Conservation (phyloP, 2,329 filamentous ascomycete species). For the Purpureocillium lavendulum region DNA sequence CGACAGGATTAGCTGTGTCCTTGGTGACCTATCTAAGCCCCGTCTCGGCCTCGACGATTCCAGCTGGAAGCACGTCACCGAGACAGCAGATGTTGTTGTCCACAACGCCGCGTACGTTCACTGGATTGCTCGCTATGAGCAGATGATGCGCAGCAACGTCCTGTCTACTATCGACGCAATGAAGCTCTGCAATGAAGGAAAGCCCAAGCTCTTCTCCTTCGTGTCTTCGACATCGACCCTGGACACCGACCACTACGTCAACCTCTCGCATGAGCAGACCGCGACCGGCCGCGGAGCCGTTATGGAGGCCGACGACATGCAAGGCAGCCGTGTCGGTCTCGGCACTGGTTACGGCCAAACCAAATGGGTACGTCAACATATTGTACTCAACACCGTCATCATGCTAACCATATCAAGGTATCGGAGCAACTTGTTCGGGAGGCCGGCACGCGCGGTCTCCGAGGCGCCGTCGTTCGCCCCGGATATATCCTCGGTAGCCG, state of each 20-base stretch:
- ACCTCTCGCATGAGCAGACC: conserved; percentile 49
- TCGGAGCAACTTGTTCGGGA: conserved; percentile 62
- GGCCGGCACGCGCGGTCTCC: conserved; percentile 69
- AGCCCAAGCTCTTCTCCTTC: conserved; percentile 69
- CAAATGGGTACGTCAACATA: conserved; percentile 65
- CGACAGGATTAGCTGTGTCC: conserved; percentile 54
- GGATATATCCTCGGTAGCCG: conserved; percentile 79
- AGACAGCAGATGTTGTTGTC: conserved; percentile 63
- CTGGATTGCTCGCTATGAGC: conserved; percentile 73
- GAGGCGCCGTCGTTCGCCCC: conserved; percentile 68
- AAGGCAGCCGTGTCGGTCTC: conserved; percentile 67
- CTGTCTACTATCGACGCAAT: conserved; percentile 71
- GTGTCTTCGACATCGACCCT: conserved; percentile 72
- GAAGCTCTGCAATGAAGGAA: conserved; percentile 66
- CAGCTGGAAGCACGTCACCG: conserved; percentile 56
- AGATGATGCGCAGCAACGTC: conserved; percentile 68
- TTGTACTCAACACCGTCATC: neutral
- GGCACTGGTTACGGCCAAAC: conserved; percentile 84
- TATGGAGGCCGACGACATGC: conserved; percentile 68
- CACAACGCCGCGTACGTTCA: conserved; percentile 80
- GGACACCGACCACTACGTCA: conserved; percentile 73
- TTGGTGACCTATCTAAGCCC: conserved; percentile 66
- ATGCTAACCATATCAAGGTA: conserved; percentile 15
- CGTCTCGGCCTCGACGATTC: conserved; percentile 62
- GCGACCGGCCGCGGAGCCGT: conserved; percentile 55